Evolutionary conservation across 176 grass and related monocot genomes (phyloP), one percentile per base, ranked within the genome.

Genomic region (Olyra latifolia): DNA sequence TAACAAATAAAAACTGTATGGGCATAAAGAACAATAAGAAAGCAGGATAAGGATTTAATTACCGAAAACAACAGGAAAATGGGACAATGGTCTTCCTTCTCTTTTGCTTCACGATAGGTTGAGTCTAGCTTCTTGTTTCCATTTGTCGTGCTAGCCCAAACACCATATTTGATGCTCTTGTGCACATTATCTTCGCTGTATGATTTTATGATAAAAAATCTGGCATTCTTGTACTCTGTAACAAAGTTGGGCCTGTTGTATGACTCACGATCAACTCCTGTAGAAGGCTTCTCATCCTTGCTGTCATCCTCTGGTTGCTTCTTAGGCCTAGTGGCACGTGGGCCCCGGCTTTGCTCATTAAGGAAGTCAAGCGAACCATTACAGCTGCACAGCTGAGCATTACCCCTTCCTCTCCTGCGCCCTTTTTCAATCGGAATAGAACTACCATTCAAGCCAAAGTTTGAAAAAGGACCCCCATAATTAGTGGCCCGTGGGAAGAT

Each of bases 131-230:
- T 98, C 78, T 91, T 91, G 80, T 98, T 98, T 52, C 96, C 96
- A 73, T 95, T 98, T 32, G 93, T 81, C 38, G 96, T 98, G 86
- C 96, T 98, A 75, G 96, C 96, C 96, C 92, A 98, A 88, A 98
- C 92, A 85, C 86, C 82, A 85, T 98, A 98, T 80, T 98, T 98
- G 40, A 98, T 91, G 79, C 92, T 95, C 84, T 98, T 98, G 69
- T 98, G 96, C 69, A 98, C 92, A 89, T 98, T 98, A 78, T 98
- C 96, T 81, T 98, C 96, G 17, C 90, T 98, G 65, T 95, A 98
- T 38, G 96, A 98, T 76, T 98, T 98, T 89, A 98, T 98, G 67
- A 98, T 89, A 68, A 93, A 98, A 85, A 98, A 95, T 75, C 83
- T 95, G 35, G 92, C 92, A 83, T 80, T 87, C 67, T 76, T 91